Evolutionary conservation across 108 stramenopile genomes (phyloP).

Genomic region (Nannochloropsis granulata): DNA sequence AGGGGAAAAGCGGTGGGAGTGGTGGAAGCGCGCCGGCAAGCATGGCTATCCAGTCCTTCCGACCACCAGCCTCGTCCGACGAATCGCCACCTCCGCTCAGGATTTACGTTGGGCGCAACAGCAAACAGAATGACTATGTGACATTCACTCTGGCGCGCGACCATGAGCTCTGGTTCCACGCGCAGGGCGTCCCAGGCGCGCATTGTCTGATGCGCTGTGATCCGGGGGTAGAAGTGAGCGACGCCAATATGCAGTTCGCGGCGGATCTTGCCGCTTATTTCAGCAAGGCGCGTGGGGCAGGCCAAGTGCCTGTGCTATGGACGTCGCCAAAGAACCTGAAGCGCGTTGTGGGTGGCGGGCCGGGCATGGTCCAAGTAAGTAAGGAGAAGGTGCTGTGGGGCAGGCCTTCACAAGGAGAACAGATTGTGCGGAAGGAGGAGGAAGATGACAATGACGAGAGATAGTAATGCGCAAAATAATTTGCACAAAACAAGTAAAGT

Average conservation of each 20-base stretch:
- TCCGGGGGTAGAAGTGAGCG: conserved; percentile 1
- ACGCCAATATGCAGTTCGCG: conserved; percentile 2
- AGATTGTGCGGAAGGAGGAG: not conserved
- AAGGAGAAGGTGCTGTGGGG: conserved; percentile 14
- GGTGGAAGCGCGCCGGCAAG: not conserved
- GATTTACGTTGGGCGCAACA: conserved; percentile 13
- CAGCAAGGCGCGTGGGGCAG: conserved; percentile 12
- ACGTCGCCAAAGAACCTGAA: conserved; percentile 6
- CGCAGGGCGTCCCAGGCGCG: conserved; percentile 7
- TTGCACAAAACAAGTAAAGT: not conserved
- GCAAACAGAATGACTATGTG: conserved; percentile 12
- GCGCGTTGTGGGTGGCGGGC: conserved; percentile 5
- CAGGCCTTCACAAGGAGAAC: not conserved
- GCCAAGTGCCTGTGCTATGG: conserved; percentile 5
- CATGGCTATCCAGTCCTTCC: not conserved
- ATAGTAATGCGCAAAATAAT: not conserved
- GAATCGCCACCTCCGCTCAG: not conserved
- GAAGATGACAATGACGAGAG: not conserved
- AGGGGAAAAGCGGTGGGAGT: not conserved
- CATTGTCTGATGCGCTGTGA: conserved; percentile 7
- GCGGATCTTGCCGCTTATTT: conserved; percentile 16
- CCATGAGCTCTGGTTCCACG: conserved; percentile 17
- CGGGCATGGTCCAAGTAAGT: conserved; percentile 20
- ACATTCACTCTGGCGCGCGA: conserved; percentile 1
- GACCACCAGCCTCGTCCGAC: not conserved